A percentile compares a stretch with the other conserved stretches of the same genome.
phyloP scores from a whole-genome alignment of 2,329 filamentous ascomycete species.

The Cordyceps javanica region DNA sequence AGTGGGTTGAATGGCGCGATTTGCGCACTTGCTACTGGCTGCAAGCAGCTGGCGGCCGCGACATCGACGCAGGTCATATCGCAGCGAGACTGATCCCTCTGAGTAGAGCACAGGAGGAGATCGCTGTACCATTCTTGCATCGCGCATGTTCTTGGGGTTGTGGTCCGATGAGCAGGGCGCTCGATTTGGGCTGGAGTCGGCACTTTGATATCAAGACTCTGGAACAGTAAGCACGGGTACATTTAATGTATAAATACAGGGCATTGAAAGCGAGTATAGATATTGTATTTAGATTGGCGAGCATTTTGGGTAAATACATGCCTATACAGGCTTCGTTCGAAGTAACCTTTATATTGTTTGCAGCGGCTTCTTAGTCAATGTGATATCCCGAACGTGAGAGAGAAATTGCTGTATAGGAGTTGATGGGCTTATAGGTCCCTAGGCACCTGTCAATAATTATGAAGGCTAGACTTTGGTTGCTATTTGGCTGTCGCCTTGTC shows the following conservation, averaged over 20 bases:
- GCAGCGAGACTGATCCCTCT: conserved; percentile 19
- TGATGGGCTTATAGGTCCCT: too few species aligned
- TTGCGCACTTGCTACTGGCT: conserved; percentile 20
- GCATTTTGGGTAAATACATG: background rate
- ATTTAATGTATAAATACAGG: background rate
- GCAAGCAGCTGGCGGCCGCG: conserved; percentile 1
- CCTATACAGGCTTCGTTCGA: background rate
- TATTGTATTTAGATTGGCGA: background rate
- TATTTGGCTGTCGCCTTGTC: too few species aligned
- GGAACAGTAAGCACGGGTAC: background rate
- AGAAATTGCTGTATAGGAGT: too few species aligned
- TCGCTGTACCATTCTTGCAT: conserved; percentile 39
- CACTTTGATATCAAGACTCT: conserved; percentile 1
- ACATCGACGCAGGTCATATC: conserved; percentile 9
- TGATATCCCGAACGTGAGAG: too few species aligned
- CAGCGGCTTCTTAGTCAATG: background rate
- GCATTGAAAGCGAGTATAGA: conserved; percentile 4
- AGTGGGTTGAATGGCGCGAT: conserved; percentile 61
- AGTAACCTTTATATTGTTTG: background rate
- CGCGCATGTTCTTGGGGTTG: conserved; percentile 47
- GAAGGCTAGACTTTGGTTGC: too few species aligned
- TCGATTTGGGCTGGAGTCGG: conserved; percentile 9
- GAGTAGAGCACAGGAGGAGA: conserved; percentile 28
- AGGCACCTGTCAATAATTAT: too few species aligned
- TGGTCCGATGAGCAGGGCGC: conserved; percentile 32